phyloP scores from a whole-genome alignment of 2,329 filamentous ascomycete species.

The Apiospora phragmitis region DNA sequence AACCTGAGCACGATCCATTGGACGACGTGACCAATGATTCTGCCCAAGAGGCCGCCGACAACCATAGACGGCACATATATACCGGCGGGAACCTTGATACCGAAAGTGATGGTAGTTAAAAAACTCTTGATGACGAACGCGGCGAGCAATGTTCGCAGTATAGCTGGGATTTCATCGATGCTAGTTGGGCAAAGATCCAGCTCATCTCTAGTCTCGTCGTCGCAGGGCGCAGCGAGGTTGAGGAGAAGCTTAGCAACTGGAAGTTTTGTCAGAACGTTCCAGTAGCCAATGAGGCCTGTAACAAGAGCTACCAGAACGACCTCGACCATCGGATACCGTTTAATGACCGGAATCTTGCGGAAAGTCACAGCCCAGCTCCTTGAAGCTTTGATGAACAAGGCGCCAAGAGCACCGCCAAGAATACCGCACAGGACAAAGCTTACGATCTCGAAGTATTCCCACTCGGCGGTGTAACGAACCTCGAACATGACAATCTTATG shows the following conservation, averaged over 20 bases:
- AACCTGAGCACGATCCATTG: constrained; percentile 79
- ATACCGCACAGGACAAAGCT: constrained; percentile 85
- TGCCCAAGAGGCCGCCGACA: constrained; percentile 87
- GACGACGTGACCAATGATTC: constrained; percentile 81
- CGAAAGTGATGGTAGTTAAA: constrained; percentile 88
- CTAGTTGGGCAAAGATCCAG: constrained; percentile 77
- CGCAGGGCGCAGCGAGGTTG: constrained; percentile 87
- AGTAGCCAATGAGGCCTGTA: constrained; percentile 85
- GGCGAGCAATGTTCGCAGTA: constrained; percentile 69
- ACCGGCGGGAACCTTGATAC: constrained; percentile 93
- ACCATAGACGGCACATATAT: constrained; percentile 99
- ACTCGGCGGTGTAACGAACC: constrained; percentile 86
- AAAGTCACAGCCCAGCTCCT: constrained; percentile 88
- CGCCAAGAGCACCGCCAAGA: constrained; percentile 80
- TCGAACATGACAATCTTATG: constrained; percentile 97
- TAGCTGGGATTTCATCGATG: constrained; percentile 74
- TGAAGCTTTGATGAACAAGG: constrained; percentile 95
- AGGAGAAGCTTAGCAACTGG: constrained; percentile 89
- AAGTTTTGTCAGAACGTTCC: constrained; percentile 87
- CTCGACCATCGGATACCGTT: constrained; percentile 80
- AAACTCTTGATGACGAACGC: constrained; percentile 90
- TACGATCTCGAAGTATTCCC: constrained; percentile 88
- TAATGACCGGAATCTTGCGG: constrained; percentile 77
- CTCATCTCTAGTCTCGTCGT: constrained; percentile 62
- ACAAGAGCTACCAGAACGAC: constrained; percentile 83